Evolutionary conservation across 495 filamentous ascomycete species (phyloP), one percentile per base, ranked within the genome.

Genomic region (Penicillium nucicola): DNA sequence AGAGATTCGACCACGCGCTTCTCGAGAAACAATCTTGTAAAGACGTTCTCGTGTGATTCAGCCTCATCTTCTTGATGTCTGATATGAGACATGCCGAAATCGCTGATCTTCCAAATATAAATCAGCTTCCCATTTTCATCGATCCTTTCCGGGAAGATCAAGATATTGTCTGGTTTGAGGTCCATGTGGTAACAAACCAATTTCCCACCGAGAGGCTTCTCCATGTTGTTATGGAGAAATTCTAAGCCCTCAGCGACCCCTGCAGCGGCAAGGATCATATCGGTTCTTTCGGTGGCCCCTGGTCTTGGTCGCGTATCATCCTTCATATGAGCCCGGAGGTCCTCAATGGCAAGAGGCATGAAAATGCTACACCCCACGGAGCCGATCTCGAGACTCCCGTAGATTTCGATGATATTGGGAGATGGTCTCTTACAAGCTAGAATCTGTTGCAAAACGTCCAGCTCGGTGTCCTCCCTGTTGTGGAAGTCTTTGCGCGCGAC

Each of bases 161-260:
- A 57, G 31, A 71, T 61, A 22, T 71, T 71, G 30, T 45, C 58
- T 14, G 66, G 68, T 32, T 71, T 71, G 4, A 71, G 47, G 36
- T 71, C 65, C 68, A 69, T 69, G 33, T 71, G 68, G 35, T 68
- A 71, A 41, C 65, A 68, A 14, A 66, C 59, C 22, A 71, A 50
- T 1, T 54, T 36, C n/a, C 64, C 57, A 6, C 38, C 34, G 6
- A 58, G 55, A 2, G 30, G 32, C 18, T 56, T 57, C 15, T 47
- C 58, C 50, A 71, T 68, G 13, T 56, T 57, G 3, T 59, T 62
- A 47, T 71, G 68, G 14, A 71, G 62, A 42, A 71, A 71, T 13
- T 65, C 50, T 0, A 71, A 39, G 0, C 66, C 68, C 33, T 55
- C 55, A 2, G 66, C 68, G 39, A 71, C 50, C 0, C 68, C 66